Conservation (phyloP, 208 protist genomes). For the Acanthamoeba castellanii region DNA sequence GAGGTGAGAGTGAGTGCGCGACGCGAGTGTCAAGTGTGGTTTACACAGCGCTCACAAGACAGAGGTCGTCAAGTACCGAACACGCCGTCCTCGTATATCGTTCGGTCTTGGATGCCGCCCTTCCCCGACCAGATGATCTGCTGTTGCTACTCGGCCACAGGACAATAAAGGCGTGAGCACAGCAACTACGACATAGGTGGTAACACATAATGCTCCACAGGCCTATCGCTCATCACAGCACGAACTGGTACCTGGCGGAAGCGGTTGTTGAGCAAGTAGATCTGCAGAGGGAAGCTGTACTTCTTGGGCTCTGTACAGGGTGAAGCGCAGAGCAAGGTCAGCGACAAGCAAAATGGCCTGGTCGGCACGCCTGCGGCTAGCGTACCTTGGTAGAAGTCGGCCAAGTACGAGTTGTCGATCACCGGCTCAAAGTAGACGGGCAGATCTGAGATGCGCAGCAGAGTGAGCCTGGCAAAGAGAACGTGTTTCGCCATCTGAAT, state of each 20-base stretch:
- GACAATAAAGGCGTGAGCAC: not conserved
- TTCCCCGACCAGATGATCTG: slow-evolving; percentile 86
- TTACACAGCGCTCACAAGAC: not conserved
- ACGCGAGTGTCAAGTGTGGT: too few relatives aligned
- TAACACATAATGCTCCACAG: too few relatives aligned
- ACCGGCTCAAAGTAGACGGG: slow-evolving; percentile 84
- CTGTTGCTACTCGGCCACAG: slow-evolving; percentile 78
- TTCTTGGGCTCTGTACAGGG: slow-evolving; percentile 77
- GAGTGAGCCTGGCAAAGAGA: not conserved
- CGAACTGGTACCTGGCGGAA: slow-evolving; percentile 77
- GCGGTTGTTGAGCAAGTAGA: slow-evolving; percentile 87
- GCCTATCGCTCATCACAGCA: not conserved
- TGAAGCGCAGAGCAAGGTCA: too few relatives aligned
- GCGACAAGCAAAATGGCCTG: too few relatives aligned
- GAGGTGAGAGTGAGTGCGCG: not conserved
- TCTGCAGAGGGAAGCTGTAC: slow-evolving; percentile 85
- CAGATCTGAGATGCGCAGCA: not conserved
- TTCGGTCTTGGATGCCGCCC: slow-evolving; percentile 84
- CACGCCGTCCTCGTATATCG: slow-evolving; percentile 87
- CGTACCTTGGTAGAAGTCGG: slow-evolving; percentile 85
- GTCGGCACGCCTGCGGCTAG: too few relatives aligned
- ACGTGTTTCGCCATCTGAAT: not conserved
- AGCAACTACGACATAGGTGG: not conserved
- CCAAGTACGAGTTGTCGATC: slow-evolving; percentile 84
- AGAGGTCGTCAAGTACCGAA: slow-evolving; percentile 68